Evolutionary conservation across 78 protist genomes (phyloP), one percentile per base, ranked within the genome.

Genomic region (Dictyostelium intermedium): DNA sequence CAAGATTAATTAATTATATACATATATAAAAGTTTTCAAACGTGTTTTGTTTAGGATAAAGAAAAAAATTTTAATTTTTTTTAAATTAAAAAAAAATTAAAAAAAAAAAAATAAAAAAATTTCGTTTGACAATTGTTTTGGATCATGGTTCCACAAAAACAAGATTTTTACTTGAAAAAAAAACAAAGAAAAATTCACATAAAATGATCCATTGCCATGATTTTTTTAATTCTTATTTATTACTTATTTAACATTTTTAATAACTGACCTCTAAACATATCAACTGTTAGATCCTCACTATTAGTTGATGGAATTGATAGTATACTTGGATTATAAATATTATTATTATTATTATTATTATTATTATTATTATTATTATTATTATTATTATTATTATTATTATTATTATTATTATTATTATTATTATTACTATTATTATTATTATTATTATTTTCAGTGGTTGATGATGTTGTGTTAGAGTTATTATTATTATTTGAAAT

Each of bases 181-280:
- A 56, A 56, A 20, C n/a, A 56, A 10, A 50, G 43, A 39, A 39
- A 39, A 39, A 5, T 39, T 39, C 43, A 39, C 2, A 39, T 39
- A 39, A 39, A 39, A 10, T 2, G 56, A 11, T 47, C 11, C 3
- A 13, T n/a, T n/a, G n/a, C n/a, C n/a, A 13, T 50, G 16, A 14
- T 56, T 56, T 20, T 20, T 56, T 56, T 56, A 50, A 47, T 47
- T 47, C 61, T 16, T 50, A 50, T 63, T 63, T 30, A 70, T 70
- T 72, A 34, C 37, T 72, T 72, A 10, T 77, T 77, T 77, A 77
- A 34, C 82, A 87, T 32, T 81, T 89, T 89, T 70, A 89, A 69
- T 47, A 89, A 34, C 81, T 89, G 94, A 20, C 73, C 35, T 89
- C 82, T 89, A 89, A 89, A 89, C 87, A 89, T 89, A 80, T 89